phyloP scores from a whole-genome alignment of 768 basidiomycete species.

The Inosperma sp. region DNA sequence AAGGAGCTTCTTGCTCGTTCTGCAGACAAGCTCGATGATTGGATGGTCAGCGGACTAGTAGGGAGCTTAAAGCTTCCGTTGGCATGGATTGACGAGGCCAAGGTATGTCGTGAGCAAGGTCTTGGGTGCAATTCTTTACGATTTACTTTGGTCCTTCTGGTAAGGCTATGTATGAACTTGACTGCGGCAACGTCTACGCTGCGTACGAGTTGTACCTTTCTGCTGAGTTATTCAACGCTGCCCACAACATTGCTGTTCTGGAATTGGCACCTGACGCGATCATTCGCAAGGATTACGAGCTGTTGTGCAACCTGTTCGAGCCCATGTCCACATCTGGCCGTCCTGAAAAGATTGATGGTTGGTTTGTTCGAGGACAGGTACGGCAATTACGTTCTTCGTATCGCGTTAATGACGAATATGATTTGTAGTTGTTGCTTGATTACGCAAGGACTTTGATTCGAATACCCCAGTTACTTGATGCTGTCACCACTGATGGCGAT shows the following conservation, averaged over 20 bases:
- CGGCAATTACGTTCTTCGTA: slow-evolving; percentile 15
- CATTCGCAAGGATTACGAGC: slow-evolving; percentile 56
- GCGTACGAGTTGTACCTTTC: slow-evolving; percentile 76
- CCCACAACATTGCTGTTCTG: slow-evolving; percentile 80
- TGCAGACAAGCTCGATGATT: slow-evolving; percentile 62
- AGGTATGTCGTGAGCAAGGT: slow-evolving; percentile 42
- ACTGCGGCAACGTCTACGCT: slow-evolving; percentile 55
- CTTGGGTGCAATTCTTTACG: background rate
- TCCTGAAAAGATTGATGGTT: slow-evolving; percentile 52
- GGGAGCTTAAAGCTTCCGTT: slow-evolving; percentile 78
- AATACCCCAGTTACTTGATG: slow-evolving; percentile 50
- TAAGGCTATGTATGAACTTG: slow-evolving; percentile 64
- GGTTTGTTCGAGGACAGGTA: slow-evolving; percentile 85
- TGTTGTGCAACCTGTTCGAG: slow-evolving; percentile 66
- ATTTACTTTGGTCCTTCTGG: slow-evolving; percentile 4
- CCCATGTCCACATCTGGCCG: slow-evolving; percentile 48
- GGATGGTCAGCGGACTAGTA: slow-evolving; percentile 65
- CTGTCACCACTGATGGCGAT: slow-evolving; percentile 35
- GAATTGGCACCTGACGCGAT: slow-evolving; percentile 88
- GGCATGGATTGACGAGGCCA: slow-evolving; percentile 87
- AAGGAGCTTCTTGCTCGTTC: slow-evolving; percentile 74
- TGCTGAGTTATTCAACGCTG: slow-evolving; percentile 64
- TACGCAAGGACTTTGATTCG: slow-evolving; percentile 62
- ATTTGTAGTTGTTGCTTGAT: slow-evolving; percentile 59
- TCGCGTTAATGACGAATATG: background rate